A percentile compares a stretch with the other conserved stretches of the same genome.
These are phyloP conservation scores for Xerocomellus amylosporus DNA, from an alignment of 768 basidiomycete species.

Conservation along the genomic window DNA sequence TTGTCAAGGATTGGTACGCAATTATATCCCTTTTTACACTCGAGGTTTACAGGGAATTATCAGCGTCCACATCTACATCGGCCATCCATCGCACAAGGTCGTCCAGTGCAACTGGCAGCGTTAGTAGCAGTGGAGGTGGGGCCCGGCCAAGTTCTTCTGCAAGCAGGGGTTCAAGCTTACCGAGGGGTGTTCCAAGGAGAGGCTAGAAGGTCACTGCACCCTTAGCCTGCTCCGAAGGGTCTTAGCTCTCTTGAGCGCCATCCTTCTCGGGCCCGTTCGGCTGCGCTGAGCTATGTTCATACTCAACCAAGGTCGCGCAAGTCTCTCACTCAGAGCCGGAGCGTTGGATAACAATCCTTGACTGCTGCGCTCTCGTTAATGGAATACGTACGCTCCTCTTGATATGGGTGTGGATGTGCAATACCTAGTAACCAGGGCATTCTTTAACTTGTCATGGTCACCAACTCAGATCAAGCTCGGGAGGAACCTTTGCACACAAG, in stretches of 20 bases:
- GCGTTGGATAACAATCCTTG: neutral
- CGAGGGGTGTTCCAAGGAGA: slow-evolving; percentile 26
- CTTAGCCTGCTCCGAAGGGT: neutral
- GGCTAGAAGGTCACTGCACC: slow-evolving; percentile 10
- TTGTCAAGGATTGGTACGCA: slow-evolving; percentile 38
- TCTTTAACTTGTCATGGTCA: neutral
- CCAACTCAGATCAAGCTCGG: neutral
- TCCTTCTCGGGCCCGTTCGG: neutral
- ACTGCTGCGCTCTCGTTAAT: slow-evolving; percentile 1
- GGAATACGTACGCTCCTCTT: slow-evolving; percentile 1
- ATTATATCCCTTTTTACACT: neutral
- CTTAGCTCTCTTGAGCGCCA: neutral
- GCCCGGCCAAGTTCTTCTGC: slow-evolving; percentile 23
- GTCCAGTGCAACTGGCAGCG: slow-evolving; percentile 27
- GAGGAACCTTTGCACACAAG: no score
- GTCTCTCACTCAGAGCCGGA: neutral
- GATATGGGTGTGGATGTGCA: slow-evolving; percentile 4
- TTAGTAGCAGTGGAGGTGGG: slow-evolving; percentile 17
- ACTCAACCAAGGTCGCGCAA: neutral
- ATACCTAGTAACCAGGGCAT: neutral
- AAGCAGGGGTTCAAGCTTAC: slow-evolving; percentile 25
- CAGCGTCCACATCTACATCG: slow-evolving; percentile 18
- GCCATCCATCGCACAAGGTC: slow-evolving; percentile 23
- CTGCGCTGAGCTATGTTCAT: neutral
- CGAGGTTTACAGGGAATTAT: slow-evolving; percentile 1